Percentiles rank a stretch among this genome's conserved stretches.
These are phyloP conservation scores for Erodium maritimum DNA, from an alignment of 345 rosid species.

Conservation along the genomic window DNA sequence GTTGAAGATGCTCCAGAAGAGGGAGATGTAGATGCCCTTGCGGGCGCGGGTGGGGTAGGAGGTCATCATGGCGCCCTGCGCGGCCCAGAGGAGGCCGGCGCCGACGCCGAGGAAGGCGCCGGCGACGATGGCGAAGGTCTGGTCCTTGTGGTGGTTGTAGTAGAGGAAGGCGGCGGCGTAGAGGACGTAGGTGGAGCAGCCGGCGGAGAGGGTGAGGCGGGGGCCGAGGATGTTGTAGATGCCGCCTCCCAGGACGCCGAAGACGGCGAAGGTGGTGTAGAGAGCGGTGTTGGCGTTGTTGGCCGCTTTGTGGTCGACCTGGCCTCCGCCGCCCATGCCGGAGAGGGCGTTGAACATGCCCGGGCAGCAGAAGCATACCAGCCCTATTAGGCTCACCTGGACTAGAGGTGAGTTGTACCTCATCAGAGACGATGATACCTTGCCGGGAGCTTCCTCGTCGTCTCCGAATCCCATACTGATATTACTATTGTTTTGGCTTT, in stretches of 20 bases:
- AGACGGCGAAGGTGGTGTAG: constrained; percentile 49
- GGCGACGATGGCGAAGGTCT: constrained; percentile 36
- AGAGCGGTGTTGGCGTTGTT: constrained; percentile 81
- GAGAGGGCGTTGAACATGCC: constrained; percentile 95
- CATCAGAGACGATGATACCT: constrained; percentile 9
- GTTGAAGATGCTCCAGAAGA: constrained; percentile 57
- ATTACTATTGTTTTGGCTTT: too few species aligned
- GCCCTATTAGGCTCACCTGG: constrained; percentile 61
- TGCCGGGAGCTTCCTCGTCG: too few species aligned
- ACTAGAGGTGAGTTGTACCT: constrained; percentile 70
- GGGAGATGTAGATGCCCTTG: constrained; percentile 69
- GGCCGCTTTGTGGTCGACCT: constrained; percentile 60
- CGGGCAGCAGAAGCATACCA: constrained; percentile 94
- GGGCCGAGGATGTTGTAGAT: constrained; percentile 62
- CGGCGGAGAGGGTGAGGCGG: constrained; percentile 46
- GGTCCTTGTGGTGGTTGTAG: constrained; percentile 42
- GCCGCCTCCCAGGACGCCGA: constrained; percentile 54
- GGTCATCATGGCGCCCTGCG: constrained; percentile 89
- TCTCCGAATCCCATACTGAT: too few species aligned
- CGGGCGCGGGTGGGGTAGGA: constrained; percentile 70
- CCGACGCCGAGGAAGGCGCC: constrained; percentile 71
- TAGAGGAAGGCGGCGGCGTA: constrained; percentile 54
- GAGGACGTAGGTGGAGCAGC: constrained; percentile 66
- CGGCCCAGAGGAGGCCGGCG: constrained; percentile 92
- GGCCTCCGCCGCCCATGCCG: constrained; percentile 97